Evolutionary conservation across 1,284 basidiomycete genomes (phyloP).

Genomic region (Somion occarium): DNA sequence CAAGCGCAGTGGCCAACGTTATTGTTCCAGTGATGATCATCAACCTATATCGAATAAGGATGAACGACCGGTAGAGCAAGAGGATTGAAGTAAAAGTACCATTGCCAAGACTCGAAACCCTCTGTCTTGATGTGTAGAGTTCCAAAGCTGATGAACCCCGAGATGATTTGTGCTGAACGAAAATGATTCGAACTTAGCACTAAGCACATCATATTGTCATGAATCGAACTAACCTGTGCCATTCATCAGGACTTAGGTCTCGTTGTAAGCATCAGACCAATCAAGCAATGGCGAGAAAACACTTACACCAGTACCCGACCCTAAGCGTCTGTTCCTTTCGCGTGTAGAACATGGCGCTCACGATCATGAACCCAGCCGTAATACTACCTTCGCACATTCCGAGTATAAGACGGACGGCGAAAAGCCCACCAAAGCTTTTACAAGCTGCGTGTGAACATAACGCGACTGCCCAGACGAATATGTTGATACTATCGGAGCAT

Average conservation of each 20-base stretch:
- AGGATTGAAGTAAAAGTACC: conserved; percentile 33
- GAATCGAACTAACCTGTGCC: conserved; percentile 19
- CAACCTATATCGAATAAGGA: too few species aligned
- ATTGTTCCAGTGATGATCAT: conserved; percentile 69
- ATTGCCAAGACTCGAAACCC: conserved; percentile 64
- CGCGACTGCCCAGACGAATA: conserved; percentile 64
- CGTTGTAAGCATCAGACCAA: too few species aligned
- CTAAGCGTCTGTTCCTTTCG: conserved; percentile 66
- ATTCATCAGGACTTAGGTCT: conserved; percentile 26
- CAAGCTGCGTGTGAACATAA: conserved; percentile 67
- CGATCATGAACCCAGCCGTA: conserved; percentile 74
- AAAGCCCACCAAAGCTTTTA: conserved; percentile 64
- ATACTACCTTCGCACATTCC: conserved; percentile 78
- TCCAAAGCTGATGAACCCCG: conserved; percentile 69
- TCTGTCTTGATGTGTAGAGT: conserved; percentile 52
- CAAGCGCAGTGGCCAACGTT: conserved; percentile 47
- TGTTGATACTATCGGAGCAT: conserved; percentile 45
- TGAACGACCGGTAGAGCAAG: background rate
- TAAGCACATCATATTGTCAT: too few species aligned
- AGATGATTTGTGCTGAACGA: conserved; percentile 44
- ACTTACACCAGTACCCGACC: conserved; percentile 76
- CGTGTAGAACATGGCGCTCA: conserved; percentile 78
- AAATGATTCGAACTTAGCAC: conserved; percentile 6
- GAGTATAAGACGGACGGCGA: conserved; percentile 60
- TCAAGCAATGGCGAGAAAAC: too few species aligned